phyloP scores from a whole-genome alignment of 1,139 yeast genomes.

The Scheffersomyces cryptocercus region DNA sequence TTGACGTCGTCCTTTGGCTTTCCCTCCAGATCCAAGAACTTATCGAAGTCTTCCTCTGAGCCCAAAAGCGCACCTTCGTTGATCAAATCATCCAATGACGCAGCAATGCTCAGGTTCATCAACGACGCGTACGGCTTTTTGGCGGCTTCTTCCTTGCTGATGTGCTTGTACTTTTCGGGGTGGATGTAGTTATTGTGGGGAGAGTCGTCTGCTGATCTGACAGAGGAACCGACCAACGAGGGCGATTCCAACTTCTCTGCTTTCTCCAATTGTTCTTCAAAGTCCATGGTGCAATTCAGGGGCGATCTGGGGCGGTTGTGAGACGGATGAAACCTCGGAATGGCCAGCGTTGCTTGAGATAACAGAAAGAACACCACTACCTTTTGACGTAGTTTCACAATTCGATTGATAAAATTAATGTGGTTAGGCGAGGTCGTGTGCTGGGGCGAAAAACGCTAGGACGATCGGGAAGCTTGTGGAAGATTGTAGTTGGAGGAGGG shows the following conservation, averaged over 20 bases:
- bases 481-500: no score
- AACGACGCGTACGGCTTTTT: conserved; percentile 12
- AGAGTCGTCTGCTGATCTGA: conserved; percentile 54
- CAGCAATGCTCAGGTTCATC: conserved; percentile 31
- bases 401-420: no score
- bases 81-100: conserved; percentile 56
- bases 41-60: conserved; percentile 57
- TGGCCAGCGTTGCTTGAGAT: background rate
- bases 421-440: no score
- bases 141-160: conserved; percentile 10
- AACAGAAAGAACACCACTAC: no score
- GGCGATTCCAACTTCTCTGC: conserved; percentile 53
- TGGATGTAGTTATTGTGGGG: conserved; percentile 49
- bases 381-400: no score
- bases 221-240: conserved; percentile 56
- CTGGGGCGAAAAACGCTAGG: no score
- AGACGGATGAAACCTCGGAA: background rate
- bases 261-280: conserved; percentile 59
- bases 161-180: conserved; percentile 41
- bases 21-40: conserved; percentile 53
- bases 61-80: conserved; percentile 63
- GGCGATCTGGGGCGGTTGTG: background rate
- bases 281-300: conserved; percentile 39
- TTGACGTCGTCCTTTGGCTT: conserved; percentile 49
- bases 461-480: no score